Base-by-base conservation (phyloP, 2,329 filamentous ascomycete genomes). In the Lasiodiplodia hormozganensis region DNA sequence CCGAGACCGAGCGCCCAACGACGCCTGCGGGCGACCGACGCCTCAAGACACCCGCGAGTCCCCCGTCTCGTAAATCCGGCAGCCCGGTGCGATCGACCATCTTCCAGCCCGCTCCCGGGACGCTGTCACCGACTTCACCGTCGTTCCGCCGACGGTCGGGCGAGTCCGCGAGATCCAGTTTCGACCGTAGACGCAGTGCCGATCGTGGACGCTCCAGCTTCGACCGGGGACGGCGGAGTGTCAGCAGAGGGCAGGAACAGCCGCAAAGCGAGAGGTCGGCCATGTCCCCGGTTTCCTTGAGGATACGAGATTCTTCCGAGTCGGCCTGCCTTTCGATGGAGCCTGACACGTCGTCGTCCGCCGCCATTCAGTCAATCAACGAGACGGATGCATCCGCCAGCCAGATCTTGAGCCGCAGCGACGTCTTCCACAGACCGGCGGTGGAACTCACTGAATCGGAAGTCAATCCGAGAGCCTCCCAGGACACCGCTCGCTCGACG, bases 331-430 rank as follows among this genome's bases (percentile, higher is more conserved):
- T 68, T 25, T 65, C 62, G 49, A 43, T 66, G 34, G 65, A 62
- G 5, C 54, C 51, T 54, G 90, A 89, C 0, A 93, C 90, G 5
- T 88, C 91, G 68, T 94, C 92, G 1, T 92, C 89, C 2, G 82
- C 90, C 38, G 85, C 90, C 1, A 85, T 89, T 4, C 92, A 81
- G 68, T 81, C 79, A 2, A 76, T 81, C 38, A 91, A 94, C 52
- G 92, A 94, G 69, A 88, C 85, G n/a, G 85, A 85, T 68, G 90
- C 91, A 58, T 96, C 94, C 3, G 95, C 92, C 2, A 98, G 95
- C 76, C 94, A 97, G 78, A 97, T 98, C 47, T 82, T 99, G 10
- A 87, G 88, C 65, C 89, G 92, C 40, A 97, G 94, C 73, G 93
- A 96, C 73, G 91, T 97, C 10, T 98, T 99, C 74, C 89, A 92